Evolutionary conservation across 768 basidiomycete genomes (phyloP).

Genomic region (Boletus rufocinnamomeus): DNA sequence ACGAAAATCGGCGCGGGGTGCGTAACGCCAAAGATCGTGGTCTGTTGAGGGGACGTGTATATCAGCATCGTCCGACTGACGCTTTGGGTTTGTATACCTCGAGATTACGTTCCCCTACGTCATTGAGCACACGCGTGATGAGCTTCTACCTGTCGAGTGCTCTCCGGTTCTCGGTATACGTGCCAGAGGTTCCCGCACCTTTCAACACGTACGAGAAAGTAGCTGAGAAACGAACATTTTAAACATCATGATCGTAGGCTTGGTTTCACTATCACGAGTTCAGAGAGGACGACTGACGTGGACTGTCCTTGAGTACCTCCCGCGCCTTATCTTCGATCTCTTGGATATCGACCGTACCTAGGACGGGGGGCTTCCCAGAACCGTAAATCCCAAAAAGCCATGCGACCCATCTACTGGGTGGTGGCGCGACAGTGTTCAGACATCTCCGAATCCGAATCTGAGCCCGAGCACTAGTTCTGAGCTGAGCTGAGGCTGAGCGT

Average conservation of each 20-base stretch:
- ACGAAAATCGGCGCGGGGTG: constrained; percentile 49
- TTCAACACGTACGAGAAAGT: constrained; percentile 71
- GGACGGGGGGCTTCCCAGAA: constrained; percentile 28
- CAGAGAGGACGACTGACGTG: constrained; percentile 39
- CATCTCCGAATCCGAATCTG: constrained; percentile 2
- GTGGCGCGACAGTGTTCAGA: constrained; percentile 26
- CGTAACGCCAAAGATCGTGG: constrained; percentile 56
- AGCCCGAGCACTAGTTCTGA: background rate
- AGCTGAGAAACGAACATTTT: constrained; percentile 34
- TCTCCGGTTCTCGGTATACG: constrained; percentile 63
- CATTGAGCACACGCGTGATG: constrained; percentile 56
- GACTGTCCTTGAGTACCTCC: constrained; percentile 58
- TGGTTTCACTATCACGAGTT: background rate
- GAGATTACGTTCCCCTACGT: constrained; percentile 50
- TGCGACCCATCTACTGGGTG: constrained; percentile 21
- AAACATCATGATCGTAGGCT: background rate
- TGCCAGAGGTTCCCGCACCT: constrained; percentile 66
- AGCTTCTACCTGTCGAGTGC: constrained; percentile 58
- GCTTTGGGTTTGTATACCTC: constrained; percentile 37
- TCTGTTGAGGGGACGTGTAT: constrained; percentile 38
- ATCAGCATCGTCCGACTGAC: background rate
- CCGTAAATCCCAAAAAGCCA: constrained; percentile 26
- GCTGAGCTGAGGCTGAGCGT: background rate
- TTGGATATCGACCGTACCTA: constrained; percentile 63
- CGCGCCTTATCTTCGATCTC: constrained; percentile 64